phyloP scores from a whole-genome alignment of 129 eudicot species.

The Helichrysum umbraculigerum region DNA sequence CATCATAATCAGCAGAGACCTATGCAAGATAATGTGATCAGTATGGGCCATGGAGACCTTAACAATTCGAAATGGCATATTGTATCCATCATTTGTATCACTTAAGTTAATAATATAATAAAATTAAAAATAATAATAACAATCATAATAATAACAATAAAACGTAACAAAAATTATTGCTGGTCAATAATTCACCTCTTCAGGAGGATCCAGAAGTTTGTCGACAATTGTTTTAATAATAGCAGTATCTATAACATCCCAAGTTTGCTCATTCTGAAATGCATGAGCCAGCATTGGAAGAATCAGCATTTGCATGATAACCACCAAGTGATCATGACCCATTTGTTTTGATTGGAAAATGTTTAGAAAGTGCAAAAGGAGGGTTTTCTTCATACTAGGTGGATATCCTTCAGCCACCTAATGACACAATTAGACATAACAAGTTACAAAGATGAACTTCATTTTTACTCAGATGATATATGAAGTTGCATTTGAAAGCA shows the following conservation, averaged over 20 bases:
- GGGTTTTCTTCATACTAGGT: constrained; percentile 81
- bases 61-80: background rate
- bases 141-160: background rate
- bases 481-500: constrained; percentile 19
- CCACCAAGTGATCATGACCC: constrained; percentile 92
- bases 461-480: constrained; percentile 3
- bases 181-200: constrained; percentile 62
- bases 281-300: constrained; percentile 98
- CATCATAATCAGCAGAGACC: constrained; percentile 98
- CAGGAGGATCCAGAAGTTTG: constrained; percentile 95
- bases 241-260: constrained; percentile 93
- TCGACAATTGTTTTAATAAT: constrained; percentile 91
- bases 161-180: background rate
- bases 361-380: constrained; percentile 76
- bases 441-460: background rate
- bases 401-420: constrained; percentile 97
- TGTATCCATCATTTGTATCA: too few relatives aligned
- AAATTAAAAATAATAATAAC: too few relatives aligned
- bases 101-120: too few relatives aligned
- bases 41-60: background rate
- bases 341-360: constrained; percentile 86
- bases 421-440: constrained; percentile 5
- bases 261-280: constrained; percentile 89
- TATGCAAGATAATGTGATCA: constrained; percentile 29
- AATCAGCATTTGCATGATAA: constrained; percentile 96